Evolutionary conservation across 1,139 yeast species (phyloP).

Genomic region (Fermentozyma sake): DNA sequence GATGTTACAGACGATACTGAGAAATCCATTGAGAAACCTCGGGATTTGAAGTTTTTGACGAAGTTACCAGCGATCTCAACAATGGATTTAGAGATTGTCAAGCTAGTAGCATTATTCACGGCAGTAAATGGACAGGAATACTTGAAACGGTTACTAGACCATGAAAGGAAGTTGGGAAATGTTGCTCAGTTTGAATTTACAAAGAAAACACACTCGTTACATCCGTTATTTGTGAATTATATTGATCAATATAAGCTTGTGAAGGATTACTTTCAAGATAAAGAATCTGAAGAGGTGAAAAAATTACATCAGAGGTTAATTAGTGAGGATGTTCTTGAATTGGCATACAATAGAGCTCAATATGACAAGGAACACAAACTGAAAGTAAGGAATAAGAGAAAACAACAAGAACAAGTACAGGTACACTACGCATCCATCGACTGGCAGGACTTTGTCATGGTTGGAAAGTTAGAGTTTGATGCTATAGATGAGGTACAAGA

Average conservation of each 20-base stretch:
- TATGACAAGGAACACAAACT: slow-evolving; percentile 36
- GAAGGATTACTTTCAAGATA: slow-evolving; percentile 14
- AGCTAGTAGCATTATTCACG: slow-evolving; percentile 66
- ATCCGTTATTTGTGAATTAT: slow-evolving; percentile 47
- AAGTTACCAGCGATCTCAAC: slow-evolving; percentile 54
- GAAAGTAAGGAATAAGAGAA: slow-evolving; percentile 24
- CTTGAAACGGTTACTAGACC: slow-evolving; percentile 30
- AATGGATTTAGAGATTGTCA: slow-evolving; percentile 64
- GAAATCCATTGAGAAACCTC: slow-evolving; percentile 19
- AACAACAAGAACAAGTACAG: slow-evolving; percentile 28
- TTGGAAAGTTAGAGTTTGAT: slow-evolving; percentile 65
- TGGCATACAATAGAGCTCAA: slow-evolving; percentile 57
- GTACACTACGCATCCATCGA: slow-evolving; percentile 71
- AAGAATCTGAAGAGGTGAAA: slow-evolving; percentile 6
- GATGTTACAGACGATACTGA: slow-evolving; percentile 17
- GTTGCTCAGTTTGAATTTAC: slow-evolving; percentile 68
- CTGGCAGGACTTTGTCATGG: slow-evolving; percentile 80
- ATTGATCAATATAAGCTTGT: slow-evolving; percentile 54
- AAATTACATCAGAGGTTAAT: slow-evolving; percentile 12
- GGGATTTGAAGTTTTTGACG: slow-evolving; percentile 42
- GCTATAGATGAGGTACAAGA: slow-evolving; percentile 61
- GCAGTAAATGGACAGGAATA: slow-evolving; percentile 53
- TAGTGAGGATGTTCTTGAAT: slow-evolving; percentile 33
- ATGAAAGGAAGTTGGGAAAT: slow-evolving; percentile 32
- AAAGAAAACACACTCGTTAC: slow-evolving; percentile 54